Evolutionary conservation across 495 filamentous ascomycete genomes (phyloP), one percentile per base, ranked within the genome.

Genomic region (Cercophora sp.): DNA sequence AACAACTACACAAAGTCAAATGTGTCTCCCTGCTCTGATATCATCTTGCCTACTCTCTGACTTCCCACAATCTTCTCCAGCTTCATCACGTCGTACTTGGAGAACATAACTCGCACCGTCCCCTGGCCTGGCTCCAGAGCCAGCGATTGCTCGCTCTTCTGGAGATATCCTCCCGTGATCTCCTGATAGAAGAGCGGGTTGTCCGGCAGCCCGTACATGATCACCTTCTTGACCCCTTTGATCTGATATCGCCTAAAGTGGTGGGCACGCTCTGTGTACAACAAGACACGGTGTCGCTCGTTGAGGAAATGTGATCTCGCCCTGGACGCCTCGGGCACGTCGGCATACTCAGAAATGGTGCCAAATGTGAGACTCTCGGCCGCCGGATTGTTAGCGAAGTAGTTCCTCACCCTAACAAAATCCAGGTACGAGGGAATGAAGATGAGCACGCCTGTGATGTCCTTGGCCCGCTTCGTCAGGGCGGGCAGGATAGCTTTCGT

Each of bases 401-500:
- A 86, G 71, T 97, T 98, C 43, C 93, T 83, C 50, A 97, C 73
- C 44, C 91, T 86, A 39, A 96, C 83, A 63, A 96, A 97, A 70
- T 98, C 93, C 32, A 95, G 82, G 70, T 94, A 96, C 6, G 85
- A 88, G 0, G 93, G 88, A 44, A 97, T 83, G 75, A 95, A 96
- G 59, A 96, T 76, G 35, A 97, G 64, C 0, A 85, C 86, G 24
- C 92, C 78, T 45, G 64, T 65, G 29, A 73, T 59, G 55, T 74
- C 69, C 27, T 70, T 71, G 48, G 81, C 76, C 16, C 85, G 84
- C 55, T 70, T 72, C 16, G 79, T 74, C 23, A 98, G 75, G 5
- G 79, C 69, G 5, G 93, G 92, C 8, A 96, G 65, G 45, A 96
- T 70, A 20, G 87, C 81, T 18, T 84, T 83, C 23, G 80, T 87